A percentile compares a stretch with the other conserved stretches of the same genome.
Conservation (phyloP, 1,284 basidiomycete genomes). For the Ustilago sp. region DNA sequence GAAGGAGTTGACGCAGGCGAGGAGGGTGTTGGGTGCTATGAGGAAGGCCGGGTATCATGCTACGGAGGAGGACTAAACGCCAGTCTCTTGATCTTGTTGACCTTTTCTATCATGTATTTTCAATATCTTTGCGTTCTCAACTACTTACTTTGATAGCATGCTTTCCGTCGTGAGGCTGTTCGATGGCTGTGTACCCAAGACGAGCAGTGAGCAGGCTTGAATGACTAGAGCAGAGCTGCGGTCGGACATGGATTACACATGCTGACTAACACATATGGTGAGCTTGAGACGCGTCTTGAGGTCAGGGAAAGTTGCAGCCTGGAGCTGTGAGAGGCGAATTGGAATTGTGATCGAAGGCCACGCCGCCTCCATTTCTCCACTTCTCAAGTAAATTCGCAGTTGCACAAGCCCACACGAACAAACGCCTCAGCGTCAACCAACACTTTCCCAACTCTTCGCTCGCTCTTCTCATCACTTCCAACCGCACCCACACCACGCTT, state of each 20-base stretch:
- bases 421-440: background rate
- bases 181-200: background rate
- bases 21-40: constrained; percentile 67
- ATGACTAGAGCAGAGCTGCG: too few species aligned
- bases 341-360: constrained; percentile 53
- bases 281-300: constrained; percentile 8
- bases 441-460: background rate
- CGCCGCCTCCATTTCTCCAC: constrained; percentile 35
- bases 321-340: background rate
- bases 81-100: background rate
- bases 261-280: constrained; percentile 3
- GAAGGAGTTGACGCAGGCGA: constrained; percentile 80
- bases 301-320: background rate
- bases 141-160: background rate
- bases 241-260: constrained; percentile 2
- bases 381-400: constrained; percentile 4
- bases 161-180: background rate
- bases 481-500: background rate
- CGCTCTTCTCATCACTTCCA: background rate
- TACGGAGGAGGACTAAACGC: constrained; percentile 56
- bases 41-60: constrained; percentile 66
- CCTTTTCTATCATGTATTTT: constrained; percentile 7
- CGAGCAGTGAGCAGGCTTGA: background rate
- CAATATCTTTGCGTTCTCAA: constrained; percentile 1
- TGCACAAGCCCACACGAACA: constrained; percentile 33